Conservation (phyloP, 192 early-diverging fungal genomes). For the Podila horticola region DNA sequence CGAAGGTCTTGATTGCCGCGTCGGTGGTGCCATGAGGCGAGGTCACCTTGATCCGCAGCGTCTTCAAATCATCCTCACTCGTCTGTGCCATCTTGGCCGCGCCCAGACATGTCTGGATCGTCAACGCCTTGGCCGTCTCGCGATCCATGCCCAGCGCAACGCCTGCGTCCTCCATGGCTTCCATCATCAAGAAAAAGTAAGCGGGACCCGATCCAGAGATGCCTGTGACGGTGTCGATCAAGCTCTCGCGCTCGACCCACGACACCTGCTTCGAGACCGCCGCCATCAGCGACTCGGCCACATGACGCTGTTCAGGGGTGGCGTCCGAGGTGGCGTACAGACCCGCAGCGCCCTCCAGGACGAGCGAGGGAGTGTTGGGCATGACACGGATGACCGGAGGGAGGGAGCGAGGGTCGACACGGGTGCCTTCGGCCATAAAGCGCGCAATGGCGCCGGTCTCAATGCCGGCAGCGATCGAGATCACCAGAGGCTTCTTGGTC, state of each 20-base stretch:
- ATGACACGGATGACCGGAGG: slow-evolving; percentile 77
- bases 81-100: slow-evolving; percentile 87
- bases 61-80: slow-evolving; percentile 72
- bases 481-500: slow-evolving; percentile 71
- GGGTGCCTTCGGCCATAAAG: slow-evolving; percentile 67
- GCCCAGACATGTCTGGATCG: slow-evolving; percentile 92
- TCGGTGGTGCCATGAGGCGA: slow-evolving; percentile 94
- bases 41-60: slow-evolving; percentile 89
- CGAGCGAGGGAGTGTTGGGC: slow-evolving; percentile 96
- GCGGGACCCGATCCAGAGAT: slow-evolving; percentile 95
- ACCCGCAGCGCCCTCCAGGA: slow-evolving; percentile 88
- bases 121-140: slow-evolving; percentile 80
- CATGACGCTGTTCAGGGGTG: slow-evolving; percentile 65
- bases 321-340: slow-evolving; percentile 77
- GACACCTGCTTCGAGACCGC: slow-evolving; percentile 84
- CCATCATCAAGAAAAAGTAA: slow-evolving; percentile 95
- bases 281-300: slow-evolving; percentile 74
- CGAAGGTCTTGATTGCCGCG: slow-evolving; percentile 85
- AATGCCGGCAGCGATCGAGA: slow-evolving; percentile 94
- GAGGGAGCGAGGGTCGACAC: slow-evolving; percentile 53
- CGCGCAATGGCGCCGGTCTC: slow-evolving; percentile 73
- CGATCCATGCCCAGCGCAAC: slow-evolving; percentile 76
- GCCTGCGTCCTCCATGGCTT: slow-evolving; percentile 86
- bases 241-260: slow-evolving; percentile 81
- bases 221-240: slow-evolving; percentile 89